phyloP scores from a whole-genome alignment of 768 basidiomycete genomes.

The Zangia roseola region DNA sequence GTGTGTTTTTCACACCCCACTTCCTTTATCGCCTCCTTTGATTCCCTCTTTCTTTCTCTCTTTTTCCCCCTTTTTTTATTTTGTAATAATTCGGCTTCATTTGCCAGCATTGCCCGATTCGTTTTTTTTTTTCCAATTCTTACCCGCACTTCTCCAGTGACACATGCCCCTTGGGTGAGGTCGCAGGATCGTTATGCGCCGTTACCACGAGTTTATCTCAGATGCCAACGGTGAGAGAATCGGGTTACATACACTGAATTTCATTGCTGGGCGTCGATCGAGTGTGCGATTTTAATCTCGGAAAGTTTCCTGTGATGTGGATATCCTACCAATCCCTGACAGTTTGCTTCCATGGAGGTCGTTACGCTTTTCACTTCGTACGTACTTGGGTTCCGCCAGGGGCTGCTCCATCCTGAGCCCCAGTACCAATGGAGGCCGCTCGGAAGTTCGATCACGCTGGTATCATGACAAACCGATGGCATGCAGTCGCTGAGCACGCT shows the following conservation, averaged over 20 bases:
- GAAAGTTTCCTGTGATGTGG: constrained; percentile 11
- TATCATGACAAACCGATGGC: constrained; percentile 5
- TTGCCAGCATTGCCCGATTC: not conserved
- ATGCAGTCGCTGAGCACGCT: constrained; percentile 6
- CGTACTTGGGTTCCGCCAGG: constrained; percentile 13
- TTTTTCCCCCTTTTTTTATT: not conserved
- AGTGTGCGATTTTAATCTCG: constrained; percentile 23
- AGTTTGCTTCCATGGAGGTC: constrained; percentile 11
- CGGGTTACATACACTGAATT: constrained; percentile 1
- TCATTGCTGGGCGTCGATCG: constrained; percentile 25
- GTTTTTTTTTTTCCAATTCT: constrained; percentile 3
- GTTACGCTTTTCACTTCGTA: constrained; percentile 4
- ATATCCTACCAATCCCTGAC: constrained; percentile 7
- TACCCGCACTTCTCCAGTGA: constrained; percentile 10
- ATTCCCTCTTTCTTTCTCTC: not conserved
- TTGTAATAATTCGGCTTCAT: not conserved
- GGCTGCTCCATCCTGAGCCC: not conserved
- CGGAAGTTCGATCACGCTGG: constrained; percentile 14
- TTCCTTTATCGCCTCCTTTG: constrained; percentile 3
- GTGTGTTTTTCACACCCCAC: constrained; percentile 17
- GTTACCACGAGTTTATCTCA: constrained; percentile 33
- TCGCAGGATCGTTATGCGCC: constrained; percentile 24
- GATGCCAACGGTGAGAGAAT: constrained; percentile 21
- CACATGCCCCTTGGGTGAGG: constrained; percentile 26
- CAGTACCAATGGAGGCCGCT: too few species aligned